phyloP scores from a whole-genome alignment of 2,329 filamentous ascomycete species.

The Ciborinia camelliae region DNA sequence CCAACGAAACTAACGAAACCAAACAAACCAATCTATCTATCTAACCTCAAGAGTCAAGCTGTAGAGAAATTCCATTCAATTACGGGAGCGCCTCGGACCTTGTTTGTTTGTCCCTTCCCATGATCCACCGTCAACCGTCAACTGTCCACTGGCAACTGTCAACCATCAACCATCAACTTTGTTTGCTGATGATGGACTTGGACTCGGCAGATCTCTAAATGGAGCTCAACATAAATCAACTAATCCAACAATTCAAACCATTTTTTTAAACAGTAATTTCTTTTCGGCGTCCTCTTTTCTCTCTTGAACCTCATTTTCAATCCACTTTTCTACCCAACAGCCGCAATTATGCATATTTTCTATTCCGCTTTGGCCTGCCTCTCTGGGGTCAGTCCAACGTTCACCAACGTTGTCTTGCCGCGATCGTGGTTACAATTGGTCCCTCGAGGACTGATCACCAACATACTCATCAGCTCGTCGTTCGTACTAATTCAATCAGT shows the following conservation, averaged over 20 bases:
- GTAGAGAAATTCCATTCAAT: not conserved
- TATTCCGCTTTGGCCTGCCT: conserved; percentile 5
- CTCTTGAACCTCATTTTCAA: not conserved
- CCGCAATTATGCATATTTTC: conserved; percentile 13
- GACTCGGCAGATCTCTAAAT: conserved; percentile 1
- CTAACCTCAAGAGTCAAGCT: not conserved
- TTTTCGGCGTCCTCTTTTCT: not conserved
- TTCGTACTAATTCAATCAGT: conserved; percentile 18
- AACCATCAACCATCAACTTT: not conserved
- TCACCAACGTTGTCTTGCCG: conserved; percentile 26
- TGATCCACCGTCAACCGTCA: not conserved
- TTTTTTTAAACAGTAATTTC: not conserved
- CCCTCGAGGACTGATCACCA: conserved; percentile 21
- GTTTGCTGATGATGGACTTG: conserved; percentile 7
- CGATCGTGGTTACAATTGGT: conserved; percentile 21
- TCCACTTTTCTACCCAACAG: not conserved
- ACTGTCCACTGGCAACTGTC: too few species aligned
- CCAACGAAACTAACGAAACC: not conserved
- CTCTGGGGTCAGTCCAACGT: conserved; percentile 17
- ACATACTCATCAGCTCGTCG: conserved; percentile 18
- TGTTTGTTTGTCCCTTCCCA: not conserved
- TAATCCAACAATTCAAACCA: conserved; percentile 3
- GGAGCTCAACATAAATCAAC: not conserved
- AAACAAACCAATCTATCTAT: not conserved
- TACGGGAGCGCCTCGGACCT: conserved; percentile 3